These are phyloP conservation scores for Ogataea nakhonphanomensis DNA, from an alignment of 805 yeast genomes.

Conservation along the genomic window DNA sequence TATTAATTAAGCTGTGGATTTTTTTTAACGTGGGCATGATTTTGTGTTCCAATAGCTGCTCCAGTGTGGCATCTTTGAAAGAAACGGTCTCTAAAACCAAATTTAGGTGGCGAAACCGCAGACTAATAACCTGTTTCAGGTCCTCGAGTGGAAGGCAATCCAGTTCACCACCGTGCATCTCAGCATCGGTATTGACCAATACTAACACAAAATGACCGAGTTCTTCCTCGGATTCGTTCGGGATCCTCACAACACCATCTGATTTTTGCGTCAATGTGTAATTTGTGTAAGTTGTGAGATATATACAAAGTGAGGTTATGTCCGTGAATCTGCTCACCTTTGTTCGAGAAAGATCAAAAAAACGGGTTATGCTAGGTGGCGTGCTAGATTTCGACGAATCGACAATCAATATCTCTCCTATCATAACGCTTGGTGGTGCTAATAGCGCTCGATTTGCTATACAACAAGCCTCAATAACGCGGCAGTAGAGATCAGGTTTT, in stretches of 20 bases:
- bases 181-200: constrained; percentile 16
- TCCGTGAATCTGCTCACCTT: constrained; percentile 9
- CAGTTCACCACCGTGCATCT: neutral
- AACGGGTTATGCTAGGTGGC: constrained; percentile 9
- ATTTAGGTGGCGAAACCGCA: constrained; percentile 31
- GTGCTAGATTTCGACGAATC: constrained; percentile 4
- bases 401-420: constrained; percentile 13
- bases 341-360: constrained; percentile 10
- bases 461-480: neutral
- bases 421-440: constrained; percentile 6
- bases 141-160: constrained; percentile 7
- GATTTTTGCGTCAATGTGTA: constrained; percentile 12
- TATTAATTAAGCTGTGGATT: constrained; percentile 12
- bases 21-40: constrained; percentile 12
- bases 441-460: neutral
- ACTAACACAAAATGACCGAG: constrained; percentile 22
- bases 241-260: constrained; percentile 6
- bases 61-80: constrained; percentile 2
- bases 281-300: constrained; percentile 13
- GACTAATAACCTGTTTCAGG: constrained; percentile 14
- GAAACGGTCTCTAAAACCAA: constrained; percentile 16
- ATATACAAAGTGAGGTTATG: constrained; percentile 11
- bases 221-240: constrained; percentile 20
- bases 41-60: neutral
- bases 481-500: too few relatives aligned